A percentile compares a stretch with the other conserved stretches of the same genome.
Evolutionary conservation across 768 basidiomycete species (phyloP).

Genomic region (Heimioporus sp.): DNA sequence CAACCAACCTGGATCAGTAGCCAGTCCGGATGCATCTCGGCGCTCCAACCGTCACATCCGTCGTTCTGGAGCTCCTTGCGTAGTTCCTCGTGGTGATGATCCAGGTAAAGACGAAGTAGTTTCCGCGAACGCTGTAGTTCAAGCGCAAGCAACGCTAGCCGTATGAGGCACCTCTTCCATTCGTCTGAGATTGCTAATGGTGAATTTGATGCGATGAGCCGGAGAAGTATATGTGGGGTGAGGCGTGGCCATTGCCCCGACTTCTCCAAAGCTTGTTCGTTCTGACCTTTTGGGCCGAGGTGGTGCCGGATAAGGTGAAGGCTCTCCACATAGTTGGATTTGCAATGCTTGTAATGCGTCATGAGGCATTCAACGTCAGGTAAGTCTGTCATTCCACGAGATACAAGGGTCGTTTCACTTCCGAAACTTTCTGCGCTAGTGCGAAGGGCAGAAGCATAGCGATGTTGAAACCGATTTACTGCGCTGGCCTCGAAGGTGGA

Average conservation of each 20-base stretch:
- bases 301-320: background rate
- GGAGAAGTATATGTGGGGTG: slow-evolving; percentile 31
- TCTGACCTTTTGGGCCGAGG: slow-evolving; percentile 13
- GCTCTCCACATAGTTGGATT: background rate
- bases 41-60: slow-evolving; percentile 19
- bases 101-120: slow-evolving; percentile 25
- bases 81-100: slow-evolving; percentile 30
- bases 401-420: background rate
- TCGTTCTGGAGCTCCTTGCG: slow-evolving; percentile 24
- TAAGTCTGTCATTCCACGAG: background rate
- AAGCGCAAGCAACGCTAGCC: slow-evolving; percentile 29
- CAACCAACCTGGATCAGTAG: slow-evolving; percentile 41
- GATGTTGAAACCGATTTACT: background rate
- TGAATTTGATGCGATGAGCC: slow-evolving; percentile 27
- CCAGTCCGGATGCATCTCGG: slow-evolving; percentile 37
- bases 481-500: background rate
- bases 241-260: slow-evolving; percentile 40
- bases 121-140: slow-evolving; percentile 38
- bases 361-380: slow-evolving; percentile 2
- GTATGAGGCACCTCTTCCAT: slow-evolving; percentile 33
- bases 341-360: slow-evolving; percentile 9
- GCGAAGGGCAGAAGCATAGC: background rate
- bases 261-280: slow-evolving; percentile 15
- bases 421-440: background rate
- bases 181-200: slow-evolving; percentile 5